phyloP scores from a whole-genome alignment of 306 rosid genomes.

The Rosa rugosa region DNA sequence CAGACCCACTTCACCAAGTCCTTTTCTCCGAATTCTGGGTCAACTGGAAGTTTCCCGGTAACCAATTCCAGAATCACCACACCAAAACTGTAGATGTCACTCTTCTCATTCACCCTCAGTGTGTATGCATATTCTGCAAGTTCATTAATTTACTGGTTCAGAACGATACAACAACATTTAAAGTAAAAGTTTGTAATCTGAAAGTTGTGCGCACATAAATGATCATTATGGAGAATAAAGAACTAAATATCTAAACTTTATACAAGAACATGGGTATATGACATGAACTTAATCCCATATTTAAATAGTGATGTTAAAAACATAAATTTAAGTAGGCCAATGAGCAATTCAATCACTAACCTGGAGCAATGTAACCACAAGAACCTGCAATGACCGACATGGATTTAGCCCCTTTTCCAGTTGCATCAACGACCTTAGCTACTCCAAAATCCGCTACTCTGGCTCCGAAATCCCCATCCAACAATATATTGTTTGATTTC shows the following conservation, averaged over 20 bases:
- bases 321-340: background rate
- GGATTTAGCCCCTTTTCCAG: conserved; percentile 60
- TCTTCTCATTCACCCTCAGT: conserved; percentile 89
- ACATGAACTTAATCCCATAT: background rate
- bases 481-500: conserved; percentile 82
- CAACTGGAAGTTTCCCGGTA: conserved; percentile 67
- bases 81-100: conserved; percentile 91
- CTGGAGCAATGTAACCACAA: conserved; percentile 97
- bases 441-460: conserved; percentile 93
- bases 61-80: conserved; percentile 86
- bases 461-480: conserved; percentile 81
- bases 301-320: background rate
- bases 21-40: conserved; percentile 87
- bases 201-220: background rate
- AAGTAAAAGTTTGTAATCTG: background rate
- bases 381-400: conserved; percentile 93
- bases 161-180: background rate
- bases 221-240: background rate
- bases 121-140: conserved; percentile 90
- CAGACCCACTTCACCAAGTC: conserved; percentile 92
- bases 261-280: background rate
- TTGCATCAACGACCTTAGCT: conserved; percentile 69
- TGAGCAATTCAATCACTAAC: conserved; percentile 32
- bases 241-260: background rate
- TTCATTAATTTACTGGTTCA: background rate